These are phyloP conservation scores for Debaryomycetaceae sp. DNA, from an alignment of 1,139 yeast genomes.

Conservation along the genomic window DNA sequence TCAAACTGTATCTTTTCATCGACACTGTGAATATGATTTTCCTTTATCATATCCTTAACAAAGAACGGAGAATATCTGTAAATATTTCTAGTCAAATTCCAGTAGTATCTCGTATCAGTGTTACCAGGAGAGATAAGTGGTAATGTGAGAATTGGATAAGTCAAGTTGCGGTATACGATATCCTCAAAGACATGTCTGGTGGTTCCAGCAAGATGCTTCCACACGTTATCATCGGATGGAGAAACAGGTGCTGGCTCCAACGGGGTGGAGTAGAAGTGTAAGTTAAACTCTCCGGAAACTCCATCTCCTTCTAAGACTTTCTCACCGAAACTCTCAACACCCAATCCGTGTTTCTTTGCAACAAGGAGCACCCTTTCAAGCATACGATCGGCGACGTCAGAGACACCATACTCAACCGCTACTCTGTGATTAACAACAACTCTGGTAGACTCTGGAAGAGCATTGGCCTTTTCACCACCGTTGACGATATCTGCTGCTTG, in stretches of 20 bases:
- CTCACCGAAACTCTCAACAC: conserved; percentile 21
- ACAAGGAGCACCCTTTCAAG: conserved; percentile 19
- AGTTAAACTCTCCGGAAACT: conserved; percentile 23
- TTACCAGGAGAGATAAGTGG: conserved; percentile 76
- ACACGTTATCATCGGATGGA: conserved; percentile 34
- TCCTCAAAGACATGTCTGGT: conserved; percentile 45
- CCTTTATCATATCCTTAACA: conserved; percentile 14
- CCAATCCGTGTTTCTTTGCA: conserved; percentile 27
- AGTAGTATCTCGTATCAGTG: conserved; percentile 80
- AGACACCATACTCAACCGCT: conserved; percentile 25
- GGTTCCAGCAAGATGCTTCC: conserved; percentile 40
- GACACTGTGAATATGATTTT: conserved; percentile 34
- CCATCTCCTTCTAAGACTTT: conserved; percentile 12
- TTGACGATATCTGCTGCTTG: conserved; percentile 34
- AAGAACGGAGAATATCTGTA: conserved; percentile 56
- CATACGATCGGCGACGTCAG: conserved; percentile 21
- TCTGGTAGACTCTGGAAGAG: conserved; percentile 36
- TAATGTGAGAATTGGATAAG: conserved; percentile 48
- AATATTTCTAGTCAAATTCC: conserved; percentile 70
- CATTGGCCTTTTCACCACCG: conserved; percentile 41
- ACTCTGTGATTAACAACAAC: conserved; percentile 34
- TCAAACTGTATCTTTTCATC: conserved; percentile 36
- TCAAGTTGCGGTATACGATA: conserved; percentile 30
- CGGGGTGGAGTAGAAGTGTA: conserved; percentile 12
- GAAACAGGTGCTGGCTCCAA: conserved; percentile 37